phyloP scores from a whole-genome alignment of 2,329 filamentous ascomycete genomes.

The Botrytis galanthina region DNA sequence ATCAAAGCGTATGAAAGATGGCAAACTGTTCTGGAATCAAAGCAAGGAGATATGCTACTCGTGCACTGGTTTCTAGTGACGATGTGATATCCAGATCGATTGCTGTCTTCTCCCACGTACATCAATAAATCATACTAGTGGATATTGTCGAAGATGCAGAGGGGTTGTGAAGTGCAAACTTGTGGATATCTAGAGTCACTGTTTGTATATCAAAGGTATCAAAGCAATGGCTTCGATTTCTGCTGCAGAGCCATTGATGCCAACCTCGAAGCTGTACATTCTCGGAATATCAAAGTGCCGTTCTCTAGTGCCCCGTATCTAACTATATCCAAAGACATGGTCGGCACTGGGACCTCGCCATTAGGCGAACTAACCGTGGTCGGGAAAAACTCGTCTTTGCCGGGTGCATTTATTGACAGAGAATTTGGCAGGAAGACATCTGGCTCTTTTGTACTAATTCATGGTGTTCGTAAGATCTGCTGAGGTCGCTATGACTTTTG shows the following conservation, averaged over 20 bases:
- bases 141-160: neutral
- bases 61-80: neutral
- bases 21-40: fast-evolving
- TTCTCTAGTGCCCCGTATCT: neutral
- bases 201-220: neutral
- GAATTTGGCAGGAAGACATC: neutral
- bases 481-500: neutral
- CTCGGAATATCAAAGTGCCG: neutral
- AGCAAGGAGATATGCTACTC: neutral
- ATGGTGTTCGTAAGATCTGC: neutral
- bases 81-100: neutral
- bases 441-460: neutral
- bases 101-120: neutral
- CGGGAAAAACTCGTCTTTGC: neutral
- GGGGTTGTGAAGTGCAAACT: neutral
- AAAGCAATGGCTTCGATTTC: neutral
- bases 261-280: neutral
- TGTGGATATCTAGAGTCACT: neutral
- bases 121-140: neutral
- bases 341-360: neutral
- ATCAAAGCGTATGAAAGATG: neutral
- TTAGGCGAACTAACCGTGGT: neutral
- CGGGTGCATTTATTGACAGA: neutral
- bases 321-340: neutral
- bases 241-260: neutral